phyloP scores from a whole-genome alignment of 176 grass and related monocot species.

The Zizania latifolia region DNA sequence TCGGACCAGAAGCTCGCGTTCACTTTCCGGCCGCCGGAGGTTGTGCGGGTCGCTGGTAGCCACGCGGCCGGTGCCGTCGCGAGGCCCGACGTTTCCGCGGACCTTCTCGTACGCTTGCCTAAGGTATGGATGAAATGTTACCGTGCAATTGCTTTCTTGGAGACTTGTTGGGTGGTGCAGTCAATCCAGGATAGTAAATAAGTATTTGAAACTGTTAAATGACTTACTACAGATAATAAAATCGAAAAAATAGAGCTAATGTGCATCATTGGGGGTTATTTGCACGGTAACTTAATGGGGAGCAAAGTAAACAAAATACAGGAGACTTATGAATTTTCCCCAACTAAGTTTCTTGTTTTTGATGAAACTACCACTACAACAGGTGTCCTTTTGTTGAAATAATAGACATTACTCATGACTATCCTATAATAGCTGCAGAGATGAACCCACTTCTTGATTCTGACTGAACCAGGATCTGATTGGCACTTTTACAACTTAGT shows the following conservation, averaged over 20 bases:
- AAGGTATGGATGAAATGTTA: constrained; percentile 41
- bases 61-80: constrained; percentile 45
- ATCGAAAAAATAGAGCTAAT: too few relatives aligned
- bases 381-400: background rate
- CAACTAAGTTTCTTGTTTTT: background rate
- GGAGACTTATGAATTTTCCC: too few relatives aligned
- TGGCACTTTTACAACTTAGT: background rate
- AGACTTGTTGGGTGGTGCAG: background rate
- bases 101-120: constrained; percentile 79
- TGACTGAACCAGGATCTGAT: background rate
- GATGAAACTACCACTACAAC: background rate
- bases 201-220: too few relatives aligned
- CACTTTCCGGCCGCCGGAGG: constrained; percentile 53
- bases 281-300: too few relatives aligned
- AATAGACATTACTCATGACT: background rate
- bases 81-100: constrained; percentile 62
- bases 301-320: too few relatives aligned
- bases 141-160: background rate
- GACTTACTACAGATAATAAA: too few relatives aligned
- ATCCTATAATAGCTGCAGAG: background rate
- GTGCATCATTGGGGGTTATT: too few relatives aligned
- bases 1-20: constrained; percentile 49
- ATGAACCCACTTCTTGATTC: background rate
- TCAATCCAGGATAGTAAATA: background rate
- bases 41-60: constrained; percentile 54